A percentile compares a stretch with the other conserved stretches of the same genome.
Conservation (phyloP, 73 alveolate species). For the Tetrahymena malaccensis region DNA sequence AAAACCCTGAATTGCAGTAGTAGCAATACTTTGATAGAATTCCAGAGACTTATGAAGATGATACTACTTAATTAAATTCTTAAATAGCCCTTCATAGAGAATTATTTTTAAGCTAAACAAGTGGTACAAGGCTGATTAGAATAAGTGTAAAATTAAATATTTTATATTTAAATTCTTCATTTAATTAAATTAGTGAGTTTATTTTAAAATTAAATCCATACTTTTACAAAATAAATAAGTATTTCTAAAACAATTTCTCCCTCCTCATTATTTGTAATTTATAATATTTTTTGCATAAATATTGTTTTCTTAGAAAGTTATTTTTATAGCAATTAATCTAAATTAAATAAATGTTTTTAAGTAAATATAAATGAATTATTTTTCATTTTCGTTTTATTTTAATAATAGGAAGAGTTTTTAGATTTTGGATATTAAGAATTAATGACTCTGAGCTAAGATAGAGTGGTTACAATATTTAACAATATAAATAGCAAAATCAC, state of each 20-base stretch:
- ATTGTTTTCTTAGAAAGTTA: not conserved
- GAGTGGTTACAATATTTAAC: constrained; percentile 48
- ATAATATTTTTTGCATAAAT: too few relatives aligned
- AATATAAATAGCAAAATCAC: constrained; percentile 36
- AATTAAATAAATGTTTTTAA: too few relatives aligned
- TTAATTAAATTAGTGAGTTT: too few relatives aligned
- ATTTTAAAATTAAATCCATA: too few relatives aligned
- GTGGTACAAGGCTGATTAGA: constrained; percentile 44
- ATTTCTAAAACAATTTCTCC: too few relatives aligned
- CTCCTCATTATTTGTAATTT: too few relatives aligned
- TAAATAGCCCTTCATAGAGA: constrained; percentile 79
- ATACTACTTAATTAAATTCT: constrained; percentile 61
- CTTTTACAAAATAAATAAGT: too few relatives aligned
- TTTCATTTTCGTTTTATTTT: not conserved
- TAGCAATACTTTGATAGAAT: not conserved
- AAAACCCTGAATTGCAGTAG: not conserved
- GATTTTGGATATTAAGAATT: constrained; percentile 67
- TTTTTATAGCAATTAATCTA: too few relatives aligned
- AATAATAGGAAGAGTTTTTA: constrained; percentile 51
- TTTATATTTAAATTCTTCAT: too few relatives aligned
- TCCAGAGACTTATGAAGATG: not conserved
- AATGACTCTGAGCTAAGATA: constrained; percentile 57
- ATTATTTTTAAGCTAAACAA: constrained; percentile 53
- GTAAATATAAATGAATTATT: not conserved
- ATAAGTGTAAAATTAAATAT: not conserved